These are phyloP conservation scores for Saksenaea oblongispora DNA, from an alignment of 371 early-diverging fungal genomes.

Conservation along the genomic window DNA sequence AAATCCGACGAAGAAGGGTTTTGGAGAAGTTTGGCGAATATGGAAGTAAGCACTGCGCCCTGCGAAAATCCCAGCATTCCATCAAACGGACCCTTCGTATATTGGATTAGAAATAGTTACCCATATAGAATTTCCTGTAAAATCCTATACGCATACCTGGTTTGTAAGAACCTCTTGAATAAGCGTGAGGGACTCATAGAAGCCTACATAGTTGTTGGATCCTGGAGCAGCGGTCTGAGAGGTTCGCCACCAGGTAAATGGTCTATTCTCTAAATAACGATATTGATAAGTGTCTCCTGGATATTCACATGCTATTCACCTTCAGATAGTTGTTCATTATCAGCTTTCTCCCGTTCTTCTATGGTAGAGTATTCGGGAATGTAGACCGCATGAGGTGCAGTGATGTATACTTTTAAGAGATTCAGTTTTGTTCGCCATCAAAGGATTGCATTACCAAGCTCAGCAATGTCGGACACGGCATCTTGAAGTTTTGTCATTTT, in stretches of 20 bases:
- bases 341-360: background rate
- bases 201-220: background rate
- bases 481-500: background rate
- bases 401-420: background rate
- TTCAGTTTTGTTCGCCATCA: background rate
- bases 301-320: background rate
- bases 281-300: background rate
- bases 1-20: background rate
- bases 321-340: background rate
- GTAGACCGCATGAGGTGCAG: background rate
- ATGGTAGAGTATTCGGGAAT: background rate
- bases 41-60: background rate
- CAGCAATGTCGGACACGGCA: background rate
- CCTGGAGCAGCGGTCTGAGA: background rate
- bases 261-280: background rate
- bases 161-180: background rate
- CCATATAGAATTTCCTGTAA: background rate
- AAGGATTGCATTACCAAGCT: background rate
- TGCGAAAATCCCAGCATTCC: background rate
- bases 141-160: background rate
- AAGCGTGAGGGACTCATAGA: background rate
- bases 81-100: background rate
- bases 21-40: background rate
- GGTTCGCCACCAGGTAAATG: background rate
- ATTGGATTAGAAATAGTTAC: background rate